Conservation (phyloP, 2,329 filamentous ascomycete species). For the Colletotrichum sp. region DNA sequence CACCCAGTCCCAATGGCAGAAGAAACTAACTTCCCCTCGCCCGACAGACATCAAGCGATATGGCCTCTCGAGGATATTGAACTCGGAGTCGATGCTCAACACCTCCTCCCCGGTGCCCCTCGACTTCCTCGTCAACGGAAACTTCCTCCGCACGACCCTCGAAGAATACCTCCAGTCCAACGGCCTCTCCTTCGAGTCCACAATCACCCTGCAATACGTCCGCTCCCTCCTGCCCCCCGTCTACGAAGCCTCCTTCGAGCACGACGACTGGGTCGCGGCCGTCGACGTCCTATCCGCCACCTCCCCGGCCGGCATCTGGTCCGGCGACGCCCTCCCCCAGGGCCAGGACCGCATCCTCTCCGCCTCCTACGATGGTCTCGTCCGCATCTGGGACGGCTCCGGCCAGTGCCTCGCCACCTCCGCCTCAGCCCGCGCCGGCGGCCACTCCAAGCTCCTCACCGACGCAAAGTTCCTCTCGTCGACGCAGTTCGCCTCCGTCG, state of each 20-base stretch:
- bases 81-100: constrained; percentile 74
- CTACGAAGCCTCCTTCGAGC: constrained; percentile 91
- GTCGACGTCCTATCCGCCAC: constrained; percentile 80
- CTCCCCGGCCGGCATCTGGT: constrained; percentile 65
- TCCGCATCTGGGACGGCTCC: constrained; percentile 89
- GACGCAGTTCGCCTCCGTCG: constrained; percentile 80
- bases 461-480: constrained; percentile 83
- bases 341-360: constrained; percentile 81
- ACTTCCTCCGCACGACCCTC: constrained; percentile 86
- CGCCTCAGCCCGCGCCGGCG: constrained; percentile 66
- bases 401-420: constrained; percentile 86
- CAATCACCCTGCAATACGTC: constrained; percentile 89
- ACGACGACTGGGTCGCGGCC: constrained; percentile 95
- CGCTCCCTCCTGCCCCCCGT: constrained; percentile 87
- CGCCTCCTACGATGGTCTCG: constrained; percentile 88
- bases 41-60: constrained; percentile 68
- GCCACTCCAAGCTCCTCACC: constrained; percentile 80
- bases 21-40: background rate
- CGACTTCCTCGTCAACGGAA: constrained; percentile 95
- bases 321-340: constrained; percentile 49
- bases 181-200: constrained; percentile 88
- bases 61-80: constrained; percentile 73
- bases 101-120: constrained; percentile 74
- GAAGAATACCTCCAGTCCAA: constrained; percentile 88
- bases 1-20: background rate